A percentile compares a stretch with the other conserved stretches of the same genome.
Evolutionary conservation across 805 yeast genomes (phyloP).

Genomic region (Nakazawaea ambrosiae): DNA sequence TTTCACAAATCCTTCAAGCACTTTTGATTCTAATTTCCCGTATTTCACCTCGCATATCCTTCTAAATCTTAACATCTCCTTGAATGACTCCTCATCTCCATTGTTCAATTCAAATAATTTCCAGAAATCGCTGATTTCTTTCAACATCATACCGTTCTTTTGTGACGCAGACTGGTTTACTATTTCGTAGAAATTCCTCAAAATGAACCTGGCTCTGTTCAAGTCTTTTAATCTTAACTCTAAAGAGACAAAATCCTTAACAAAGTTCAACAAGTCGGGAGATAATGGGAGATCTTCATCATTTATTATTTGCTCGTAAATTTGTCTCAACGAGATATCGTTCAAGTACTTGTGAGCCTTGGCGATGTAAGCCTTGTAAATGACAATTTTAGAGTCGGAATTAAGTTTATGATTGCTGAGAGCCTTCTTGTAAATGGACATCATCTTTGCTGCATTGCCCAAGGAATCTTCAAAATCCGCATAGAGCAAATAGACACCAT

Average conservation of each 20-base stretch:
- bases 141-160: constrained; percentile 15
- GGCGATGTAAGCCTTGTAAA: constrained; percentile 37
- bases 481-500: constrained; percentile 46
- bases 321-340: constrained; percentile 32
- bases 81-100: constrained; percentile 69
- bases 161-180: constrained; percentile 22
- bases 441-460: constrained; percentile 45
- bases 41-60: constrained; percentile 28
- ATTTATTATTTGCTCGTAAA: constrained; percentile 46
- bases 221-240: constrained; percentile 50
- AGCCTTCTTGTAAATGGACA: constrained; percentile 36
- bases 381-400: constrained; percentile 23
- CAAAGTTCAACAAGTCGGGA: constrained; percentile 30
- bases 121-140: constrained; percentile 47
- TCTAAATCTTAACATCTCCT: constrained; percentile 62
- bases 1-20: constrained; percentile 38
- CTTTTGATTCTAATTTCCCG: constrained; percentile 9
- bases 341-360: constrained; percentile 35
- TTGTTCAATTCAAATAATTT: constrained; percentile 61
- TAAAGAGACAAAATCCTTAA: constrained; percentile 46
- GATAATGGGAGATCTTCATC: constrained; percentile 19
- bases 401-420: constrained; percentile 30
- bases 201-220: constrained; percentile 56
- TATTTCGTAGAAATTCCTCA: constrained; percentile 44
- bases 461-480: constrained; percentile 52